Evolutionary conservation across 164 flowering plant species (phyloP).

Genomic region (Umbilicus rupestris): DNA sequence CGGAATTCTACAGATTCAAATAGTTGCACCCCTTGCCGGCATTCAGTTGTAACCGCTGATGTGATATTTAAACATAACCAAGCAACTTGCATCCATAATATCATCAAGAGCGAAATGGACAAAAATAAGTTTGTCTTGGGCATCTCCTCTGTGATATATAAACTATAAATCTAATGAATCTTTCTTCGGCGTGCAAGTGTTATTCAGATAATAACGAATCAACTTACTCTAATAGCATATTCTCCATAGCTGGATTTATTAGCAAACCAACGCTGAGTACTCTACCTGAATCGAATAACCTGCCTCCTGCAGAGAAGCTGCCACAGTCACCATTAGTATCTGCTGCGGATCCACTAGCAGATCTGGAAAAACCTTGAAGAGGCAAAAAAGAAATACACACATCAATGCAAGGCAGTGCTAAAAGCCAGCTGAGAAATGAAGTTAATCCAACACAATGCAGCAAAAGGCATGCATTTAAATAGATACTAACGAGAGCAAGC

Average conservation of each 20-base stretch:
- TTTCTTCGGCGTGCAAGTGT: too few relatives aligned
- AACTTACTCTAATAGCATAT: not conserved
- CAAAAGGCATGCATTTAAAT: not conserved
- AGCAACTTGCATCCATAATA: not conserved
- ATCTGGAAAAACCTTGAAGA: constrained; percentile 77
- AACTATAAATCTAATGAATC: not conserved
- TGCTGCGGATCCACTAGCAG: constrained; percentile 60
- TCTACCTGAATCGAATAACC: constrained; percentile 80
- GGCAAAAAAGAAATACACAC: constrained; percentile 11
- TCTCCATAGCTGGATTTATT: not conserved
- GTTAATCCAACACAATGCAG: not conserved
- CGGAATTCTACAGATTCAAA: not conserved
- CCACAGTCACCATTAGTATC: constrained; percentile 67
- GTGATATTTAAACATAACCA: not conserved
- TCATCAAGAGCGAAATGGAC: not conserved
- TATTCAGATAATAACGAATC: not conserved
- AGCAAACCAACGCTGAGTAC: not conserved
- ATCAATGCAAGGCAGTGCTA: not conserved
- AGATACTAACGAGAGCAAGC: constrained; percentile 75
- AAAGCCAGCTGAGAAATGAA: not conserved
- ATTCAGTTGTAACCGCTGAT: not conserved
- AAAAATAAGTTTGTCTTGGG: not conserved
- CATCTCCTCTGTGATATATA: not conserved
- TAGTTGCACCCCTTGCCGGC: not conserved
- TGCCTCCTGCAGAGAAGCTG: constrained; percentile 59